Evolutionary conservation across 2,329 filamentous ascomycete species (phyloP).

Genomic region (Aspergillus sp.): DNA sequence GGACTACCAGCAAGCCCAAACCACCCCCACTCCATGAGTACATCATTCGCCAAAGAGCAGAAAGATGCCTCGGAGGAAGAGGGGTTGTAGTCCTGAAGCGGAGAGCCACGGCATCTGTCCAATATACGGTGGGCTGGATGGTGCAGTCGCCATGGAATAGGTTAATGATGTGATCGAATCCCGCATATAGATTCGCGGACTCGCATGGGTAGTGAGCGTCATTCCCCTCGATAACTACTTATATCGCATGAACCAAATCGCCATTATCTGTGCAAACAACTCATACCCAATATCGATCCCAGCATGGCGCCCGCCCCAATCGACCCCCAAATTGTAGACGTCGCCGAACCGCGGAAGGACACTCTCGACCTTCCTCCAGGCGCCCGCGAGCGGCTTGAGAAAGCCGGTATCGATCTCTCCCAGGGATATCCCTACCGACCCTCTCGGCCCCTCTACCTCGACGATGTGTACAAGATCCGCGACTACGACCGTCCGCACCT

Average conservation of each 20-base stretch:
- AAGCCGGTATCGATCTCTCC: conserved; percentile 67
- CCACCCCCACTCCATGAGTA: background rate
- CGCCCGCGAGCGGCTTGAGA: conserved; percentile 59
- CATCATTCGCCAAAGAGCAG: background rate
- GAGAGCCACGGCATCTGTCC: background rate
- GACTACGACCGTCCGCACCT: conserved; percentile 54
- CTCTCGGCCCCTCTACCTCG: conserved; percentile 63
- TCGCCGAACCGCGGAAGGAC: conserved; percentile 62
- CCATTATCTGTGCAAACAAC: too few relatives aligned
- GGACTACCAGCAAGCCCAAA: background rate
- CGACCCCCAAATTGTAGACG: conserved; percentile 61
- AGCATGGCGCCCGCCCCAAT: conserved; percentile 60
- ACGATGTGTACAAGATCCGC: conserved; percentile 67
- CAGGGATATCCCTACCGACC: conserved; percentile 70
- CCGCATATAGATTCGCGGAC: background rate
- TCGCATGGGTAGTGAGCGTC: too few relatives aligned
- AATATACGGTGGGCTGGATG: conserved; percentile 2
- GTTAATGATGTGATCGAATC: conserved; percentile 31
- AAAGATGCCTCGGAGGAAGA: conserved; percentile 7
- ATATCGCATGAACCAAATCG: background rate
- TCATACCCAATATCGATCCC: background rate
- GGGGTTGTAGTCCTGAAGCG: conserved; percentile 1
- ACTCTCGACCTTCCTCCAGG: conserved; percentile 59
- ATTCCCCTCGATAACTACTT: too few relatives aligned
- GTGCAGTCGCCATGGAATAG: conserved; percentile 26